These are phyloP conservation scores for Tolypocladium paradoxum DNA, from an alignment of 2,329 filamentous ascomycete species.

Conservation along the genomic window DNA sequence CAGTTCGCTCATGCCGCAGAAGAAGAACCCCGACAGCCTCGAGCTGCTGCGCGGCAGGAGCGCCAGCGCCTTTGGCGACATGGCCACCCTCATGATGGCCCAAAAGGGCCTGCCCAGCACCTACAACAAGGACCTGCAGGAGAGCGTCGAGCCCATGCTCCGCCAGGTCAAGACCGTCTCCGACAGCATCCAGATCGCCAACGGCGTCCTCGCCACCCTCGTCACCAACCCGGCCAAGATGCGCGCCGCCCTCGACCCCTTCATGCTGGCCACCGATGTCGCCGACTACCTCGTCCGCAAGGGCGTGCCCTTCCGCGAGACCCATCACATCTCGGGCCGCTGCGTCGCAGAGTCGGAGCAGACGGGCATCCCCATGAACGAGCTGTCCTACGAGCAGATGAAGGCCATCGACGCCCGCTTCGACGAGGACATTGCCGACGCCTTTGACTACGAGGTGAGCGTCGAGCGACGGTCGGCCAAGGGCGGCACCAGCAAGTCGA, in stretches of 20 bases:
- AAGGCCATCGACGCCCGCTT: slow-evolving; percentile 59
- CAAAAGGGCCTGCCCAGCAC: slow-evolving; percentile 62
- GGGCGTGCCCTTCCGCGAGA: slow-evolving; percentile 68
- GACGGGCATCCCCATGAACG: slow-evolving; percentile 55
- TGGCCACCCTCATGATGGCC: slow-evolving; percentile 66
- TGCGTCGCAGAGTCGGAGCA: slow-evolving; percentile 30
- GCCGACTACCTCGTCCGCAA: slow-evolving; percentile 54
- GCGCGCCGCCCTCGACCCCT: slow-evolving; percentile 65
- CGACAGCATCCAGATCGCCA: slow-evolving; percentile 74
- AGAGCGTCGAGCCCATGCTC: slow-evolving; percentile 75
- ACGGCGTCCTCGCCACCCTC: slow-evolving; percentile 67
- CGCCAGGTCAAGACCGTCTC: slow-evolving; percentile 73
- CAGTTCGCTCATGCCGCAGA: slow-evolving; percentile 65
- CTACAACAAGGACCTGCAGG: slow-evolving; percentile 91
- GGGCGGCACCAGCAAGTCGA: slow-evolving; percentile 66
- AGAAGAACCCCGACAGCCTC: slow-evolving; percentile 58
- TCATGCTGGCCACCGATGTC: slow-evolving; percentile 70
- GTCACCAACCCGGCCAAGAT: slow-evolving; percentile 63
- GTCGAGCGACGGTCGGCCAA: slow-evolving; percentile 70
- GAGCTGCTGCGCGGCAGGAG: slow-evolving; percentile 62
- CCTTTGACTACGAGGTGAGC: slow-evolving; percentile 72
- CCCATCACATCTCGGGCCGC: slow-evolving; percentile 66
- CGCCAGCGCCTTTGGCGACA: slow-evolving; percentile 68
- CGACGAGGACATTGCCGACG: slow-evolving; percentile 56
- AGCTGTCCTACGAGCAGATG: slow-evolving; percentile 55